Percentiles rank a stretch among this genome's conserved stretches.
Conservation (phyloP, 1,284 basidiomycete genomes). For the Phylloporus sp. region DNA sequence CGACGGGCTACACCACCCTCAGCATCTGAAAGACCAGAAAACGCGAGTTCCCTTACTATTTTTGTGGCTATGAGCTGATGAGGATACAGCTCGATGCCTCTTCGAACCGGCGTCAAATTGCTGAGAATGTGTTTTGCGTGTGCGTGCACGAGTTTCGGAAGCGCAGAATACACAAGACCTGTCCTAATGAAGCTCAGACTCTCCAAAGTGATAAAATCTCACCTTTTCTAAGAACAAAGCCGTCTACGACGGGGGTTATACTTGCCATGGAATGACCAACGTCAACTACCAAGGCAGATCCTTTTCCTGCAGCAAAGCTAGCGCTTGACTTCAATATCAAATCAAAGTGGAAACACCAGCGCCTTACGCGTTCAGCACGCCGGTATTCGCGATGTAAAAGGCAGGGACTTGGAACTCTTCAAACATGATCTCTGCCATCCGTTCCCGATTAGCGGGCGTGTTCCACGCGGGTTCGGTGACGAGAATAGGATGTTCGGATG, state of each 20-base stretch:
- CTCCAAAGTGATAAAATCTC: constrained; percentile 16
- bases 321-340: constrained; percentile 14
- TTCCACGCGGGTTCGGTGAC: constrained; percentile 98
- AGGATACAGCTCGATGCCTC: constrained; percentile 68
- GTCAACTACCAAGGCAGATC: constrained; percentile 94
- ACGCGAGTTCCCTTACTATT: constrained; percentile 40
- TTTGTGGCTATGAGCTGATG: constrained; percentile 90
- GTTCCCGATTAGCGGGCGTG: constrained; percentile 85
- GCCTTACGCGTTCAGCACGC: constrained; percentile 92
- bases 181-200: background rate
- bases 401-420: constrained; percentile 95
- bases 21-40: background rate
- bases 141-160: constrained; percentile 79
- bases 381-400: constrained; percentile 96
- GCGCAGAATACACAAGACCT: constrained; percentile 73
- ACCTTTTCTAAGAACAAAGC: constrained; percentile 97
- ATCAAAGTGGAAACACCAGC: constrained; percentile 2
- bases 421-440: constrained; percentile 96
- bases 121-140: constrained; percentile 70
- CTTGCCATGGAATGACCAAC: constrained; percentile 89
- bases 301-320: constrained; percentile 96
- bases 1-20: constrained; percentile 55
- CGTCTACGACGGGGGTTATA: constrained; percentile 95
- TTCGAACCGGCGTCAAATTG: constrained; percentile 50
- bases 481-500: constrained; percentile 89